These are phyloP conservation scores for Starmera quercuum DNA, from an alignment of 805 yeast genomes.

Conservation along the genomic window DNA sequence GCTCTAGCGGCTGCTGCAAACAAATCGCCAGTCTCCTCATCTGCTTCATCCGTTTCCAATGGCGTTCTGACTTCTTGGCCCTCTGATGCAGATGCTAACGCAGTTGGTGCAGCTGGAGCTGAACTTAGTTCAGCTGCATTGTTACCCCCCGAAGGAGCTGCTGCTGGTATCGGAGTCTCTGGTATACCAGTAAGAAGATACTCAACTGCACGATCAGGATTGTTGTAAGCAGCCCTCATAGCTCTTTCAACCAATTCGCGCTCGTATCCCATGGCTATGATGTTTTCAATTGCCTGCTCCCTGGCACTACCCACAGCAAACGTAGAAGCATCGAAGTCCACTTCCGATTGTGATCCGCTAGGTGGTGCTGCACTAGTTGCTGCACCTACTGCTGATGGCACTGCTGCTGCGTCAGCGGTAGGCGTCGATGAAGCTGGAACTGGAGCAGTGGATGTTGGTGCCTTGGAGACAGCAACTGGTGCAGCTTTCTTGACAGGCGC, in stretches of 20 bases:
- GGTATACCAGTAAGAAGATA: slow-evolving; percentile 88
- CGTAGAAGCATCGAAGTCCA: slow-evolving; percentile 34
- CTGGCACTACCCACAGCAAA: slow-evolving; percentile 75
- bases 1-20: slow-evolving; percentile 38
- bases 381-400: slow-evolving; percentile 15
- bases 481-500: slow-evolving; percentile 19
- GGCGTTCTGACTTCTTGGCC: slow-evolving; percentile 17
- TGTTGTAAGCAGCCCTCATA: slow-evolving; percentile 88
- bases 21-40: slow-evolving; percentile 24
- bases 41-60: slow-evolving; percentile 25
- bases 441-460: slow-evolving; percentile 17
- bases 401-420: slow-evolving; percentile 16
- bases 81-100: slow-evolving; percentile 18
- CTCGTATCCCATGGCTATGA: slow-evolving; percentile 95
- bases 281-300: slow-evolving; percentile 69
- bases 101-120: slow-evolving; percentile 16
- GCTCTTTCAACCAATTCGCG: slow-evolving; percentile 85
- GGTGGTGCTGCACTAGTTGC: slow-evolving; percentile 19
- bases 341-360: slow-evolving; percentile 9
- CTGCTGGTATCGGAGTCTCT: slow-evolving; percentile 37
- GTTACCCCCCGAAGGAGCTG: slow-evolving; percentile 21
- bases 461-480: slow-evolving; percentile 18
- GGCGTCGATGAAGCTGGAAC: slow-evolving; percentile 13
- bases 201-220: slow-evolving; percentile 97
- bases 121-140: slow-evolving; percentile 17